Evolutionary conservation across 2,329 filamentous ascomycete genomes (phyloP), one percentile per base, ranked within the genome.

Genomic region (Blumeria hordei): DNA sequence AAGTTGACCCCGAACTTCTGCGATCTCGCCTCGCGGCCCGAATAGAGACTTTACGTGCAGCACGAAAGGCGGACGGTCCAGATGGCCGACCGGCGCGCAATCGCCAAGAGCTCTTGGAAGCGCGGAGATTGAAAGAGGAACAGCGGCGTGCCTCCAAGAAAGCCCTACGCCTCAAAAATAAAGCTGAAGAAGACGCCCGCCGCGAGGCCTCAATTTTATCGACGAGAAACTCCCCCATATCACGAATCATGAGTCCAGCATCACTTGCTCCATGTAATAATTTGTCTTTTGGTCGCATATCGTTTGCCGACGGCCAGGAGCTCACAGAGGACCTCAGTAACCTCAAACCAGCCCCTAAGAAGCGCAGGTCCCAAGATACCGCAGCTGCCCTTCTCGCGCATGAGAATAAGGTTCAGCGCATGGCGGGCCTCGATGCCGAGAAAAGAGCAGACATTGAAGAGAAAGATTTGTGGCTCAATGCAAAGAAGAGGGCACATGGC

Each of bases 391-490:
- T 98, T n/a, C 76, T 83, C 62, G 85, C 85, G 54, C 80, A 86
- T 0, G 82, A 95, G 69, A 85, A 86, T 64, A 90, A 94, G 69
- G 83, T 88, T 70, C 80, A 82, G 62, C 82, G 88, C 33, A 71
- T 96, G 34, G 76, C 80, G 47, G 76, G 72, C 33, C 77, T 94
- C 64, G 84, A 90, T 62, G 78, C 82, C 0, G 77, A 79, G 60
- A 94, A 94, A 70, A 83, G 84, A 55, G 81, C 81, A 58, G 85
- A 94, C 57, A 82, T 96, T 47, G 80, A 88, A 58, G 86, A 95
- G 68, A 96, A 96, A 72, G 90, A 98, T 63, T 73, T 81, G 56
- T 98, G 92, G 92, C 73, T 95, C 57, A 90, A 85, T 51, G 92
- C 92, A 2, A 83, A 90, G 68, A 86, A 87, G 68, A 80, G 84